Evolutionary conservation across 2,329 filamentous ascomycete species (phyloP).

Genomic region (Dactylellina parvicollis): DNA sequence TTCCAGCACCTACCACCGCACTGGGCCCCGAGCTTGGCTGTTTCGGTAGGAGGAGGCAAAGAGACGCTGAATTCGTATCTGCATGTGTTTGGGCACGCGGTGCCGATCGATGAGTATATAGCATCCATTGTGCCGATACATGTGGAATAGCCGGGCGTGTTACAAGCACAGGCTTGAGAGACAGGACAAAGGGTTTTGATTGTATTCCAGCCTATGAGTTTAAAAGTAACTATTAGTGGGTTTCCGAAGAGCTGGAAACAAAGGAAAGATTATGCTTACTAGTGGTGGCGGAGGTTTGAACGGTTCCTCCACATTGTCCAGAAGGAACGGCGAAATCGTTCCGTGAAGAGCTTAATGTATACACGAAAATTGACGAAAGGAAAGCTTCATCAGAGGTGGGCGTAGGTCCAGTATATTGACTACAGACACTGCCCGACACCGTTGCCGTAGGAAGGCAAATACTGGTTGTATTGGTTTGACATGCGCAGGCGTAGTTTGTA

Average conservation of each 20-base stretch:
- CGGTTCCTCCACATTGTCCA: constrained; percentile 36
- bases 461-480: constrained; percentile 21
- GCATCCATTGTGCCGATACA: constrained; percentile 8
- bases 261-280: constrained; percentile 8
- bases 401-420: background rate
- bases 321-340: constrained; percentile 5
- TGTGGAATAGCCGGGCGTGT: background rate
- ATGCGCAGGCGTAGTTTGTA: constrained; percentile 11
- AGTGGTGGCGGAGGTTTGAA: background rate
- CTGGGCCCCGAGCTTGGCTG: constrained; percentile 19
- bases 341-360: background rate
- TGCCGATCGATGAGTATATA: constrained; percentile 4
- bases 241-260: background rate
- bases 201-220: constrained; percentile 19
- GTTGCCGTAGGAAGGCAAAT: constrained; percentile 38
- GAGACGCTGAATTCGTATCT: constrained; percentile 23
- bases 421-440: background rate
- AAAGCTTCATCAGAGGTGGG: too few relatives aligned
- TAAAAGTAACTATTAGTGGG: background rate
- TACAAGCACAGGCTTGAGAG: constrained; percentile 18
- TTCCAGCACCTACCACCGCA: constrained; percentile 39
- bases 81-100: constrained; percentile 19
- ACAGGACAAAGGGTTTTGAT: constrained; percentile 9
- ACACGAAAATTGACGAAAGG: background rate
- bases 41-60: constrained; percentile 23